These are phyloP conservation scores for Capronia americana DNA, from an alignment of 2,329 filamentous ascomycete genomes.

Conservation along the genomic window DNA sequence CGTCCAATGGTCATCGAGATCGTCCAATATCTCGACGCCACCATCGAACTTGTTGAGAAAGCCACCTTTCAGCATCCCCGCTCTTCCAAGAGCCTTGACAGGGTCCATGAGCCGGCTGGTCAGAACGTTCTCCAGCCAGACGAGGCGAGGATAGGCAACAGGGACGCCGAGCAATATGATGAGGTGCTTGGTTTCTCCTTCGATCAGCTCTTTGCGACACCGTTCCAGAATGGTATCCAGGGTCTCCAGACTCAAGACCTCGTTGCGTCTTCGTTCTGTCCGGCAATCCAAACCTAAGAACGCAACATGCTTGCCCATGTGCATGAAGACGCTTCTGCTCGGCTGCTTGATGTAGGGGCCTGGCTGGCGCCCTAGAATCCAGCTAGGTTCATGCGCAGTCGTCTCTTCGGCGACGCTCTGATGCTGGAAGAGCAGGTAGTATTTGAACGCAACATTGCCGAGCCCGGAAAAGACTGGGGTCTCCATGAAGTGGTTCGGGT, in stretches of 20 bases:
- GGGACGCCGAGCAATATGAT: slow-evolving; percentile 74
- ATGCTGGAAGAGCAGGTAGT: slow-evolving; percentile 98
- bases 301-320: slow-evolving; percentile 76
- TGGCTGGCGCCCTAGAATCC: slow-evolving; percentile 78
- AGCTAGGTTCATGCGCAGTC: slow-evolving; percentile 84
- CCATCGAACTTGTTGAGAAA: slow-evolving; percentile 90
- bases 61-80: slow-evolving; percentile 73
- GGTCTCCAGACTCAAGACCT: slow-evolving; percentile 78
- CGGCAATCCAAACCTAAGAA: slow-evolving; percentile 89
- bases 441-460: slow-evolving; percentile 93
- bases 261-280: slow-evolving; percentile 84
- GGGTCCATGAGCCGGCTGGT: slow-evolving; percentile 87
- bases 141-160: slow-evolving; percentile 78
- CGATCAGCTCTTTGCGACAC: slow-evolving; percentile 78
- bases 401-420: slow-evolving; percentile 85
- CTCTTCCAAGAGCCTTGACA: slow-evolving; percentile 83
- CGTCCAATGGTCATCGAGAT: slow-evolving; percentile 96
- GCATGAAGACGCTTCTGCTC: slow-evolving; percentile 85
- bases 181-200: slow-evolving; percentile 86
- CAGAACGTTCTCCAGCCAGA: slow-evolving; percentile 71
- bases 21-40: slow-evolving; percentile 88
- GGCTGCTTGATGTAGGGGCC: slow-evolving; percentile 90
- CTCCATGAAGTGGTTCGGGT: slow-evolving; percentile 88
- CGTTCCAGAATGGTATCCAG: slow-evolving; percentile 88
- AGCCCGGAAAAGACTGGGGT: slow-evolving; percentile 88